Base-by-base conservation (phyloP, 306 rosid species). In the Prunus mume region DNA sequence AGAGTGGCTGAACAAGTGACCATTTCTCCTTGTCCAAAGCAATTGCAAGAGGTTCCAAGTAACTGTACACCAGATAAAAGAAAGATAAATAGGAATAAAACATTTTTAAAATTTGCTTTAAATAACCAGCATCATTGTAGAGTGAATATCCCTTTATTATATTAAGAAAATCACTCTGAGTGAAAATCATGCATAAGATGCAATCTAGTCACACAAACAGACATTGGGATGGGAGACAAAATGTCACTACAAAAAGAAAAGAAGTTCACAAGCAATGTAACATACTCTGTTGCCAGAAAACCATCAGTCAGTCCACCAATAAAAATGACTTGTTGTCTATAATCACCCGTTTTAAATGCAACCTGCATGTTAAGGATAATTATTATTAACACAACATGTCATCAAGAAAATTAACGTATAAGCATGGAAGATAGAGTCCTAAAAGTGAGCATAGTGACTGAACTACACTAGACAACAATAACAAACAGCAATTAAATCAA, bases 251-350 rank as follows among this genome's bases (percentile, higher is more conserved):
- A 65, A 65, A 20, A 27, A 20, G 4, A 6, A 15, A 11, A 61
- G 27, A 34, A 25, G 55, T 24, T 34, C 54, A 30, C 41, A 54
- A 46, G 41, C 34, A 38, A 28, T 45, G 58, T 9, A 62, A 86
- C 97, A 43, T 92, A 96, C 99, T 89, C 78, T 22, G 93, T 88
- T 49, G 99, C 97, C 65, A 96, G 88, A 88, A 96, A 91, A 66
- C 97, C 99, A 87, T 96, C 97, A 0, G 97, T 87, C 58, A 96
- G 77, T 84, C 99, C 99, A 78, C 99, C 99, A 72, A 96, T 91
- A 76, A 96, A 92, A 71, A 96, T 89, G 70, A 96, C 91, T 80
- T 96, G 99, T 70, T 91, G 96, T 68, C 83, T 88, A 81, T 80
- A 91, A 82, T 96, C 96, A 18, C 99, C 98, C 18, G 96, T 88